Conservation (phyloP, 148 eudicot species). For the Polygonum aviculare region DNA sequence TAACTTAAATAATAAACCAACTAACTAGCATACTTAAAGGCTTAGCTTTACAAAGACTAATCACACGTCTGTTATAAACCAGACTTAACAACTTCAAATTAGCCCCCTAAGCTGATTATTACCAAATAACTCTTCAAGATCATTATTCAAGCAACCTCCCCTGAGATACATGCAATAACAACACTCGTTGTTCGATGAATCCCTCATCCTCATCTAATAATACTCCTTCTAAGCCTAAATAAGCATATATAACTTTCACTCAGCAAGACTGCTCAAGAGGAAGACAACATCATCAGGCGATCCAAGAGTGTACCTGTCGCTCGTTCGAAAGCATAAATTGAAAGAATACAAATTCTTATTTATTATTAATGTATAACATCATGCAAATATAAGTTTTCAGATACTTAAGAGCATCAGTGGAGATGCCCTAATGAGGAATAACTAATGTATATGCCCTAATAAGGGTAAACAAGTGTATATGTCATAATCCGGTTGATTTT, state of each 20-base stretch:
- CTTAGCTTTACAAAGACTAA: no score
- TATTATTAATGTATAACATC: no score
- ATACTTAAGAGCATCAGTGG: no score
- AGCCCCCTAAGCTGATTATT: not conserved
- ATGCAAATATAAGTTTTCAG: no score
- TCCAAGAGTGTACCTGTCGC: constrained; percentile 63
- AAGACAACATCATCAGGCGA: constrained; percentile 76
- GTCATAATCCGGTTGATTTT: no score
- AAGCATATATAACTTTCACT: constrained; percentile 22
- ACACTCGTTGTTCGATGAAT: not conserved
- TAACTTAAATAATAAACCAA: no score
- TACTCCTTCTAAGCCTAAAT: not conserved
- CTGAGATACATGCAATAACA: not conserved
- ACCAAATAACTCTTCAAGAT: not conserved
- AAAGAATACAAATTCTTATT: constrained; percentile 26
- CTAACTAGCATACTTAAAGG: no score
- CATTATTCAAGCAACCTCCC: not conserved
- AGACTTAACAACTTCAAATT: no score
- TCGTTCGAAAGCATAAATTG: constrained; percentile 86
- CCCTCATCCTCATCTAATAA: not conserved
- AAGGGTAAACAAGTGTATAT: no score
- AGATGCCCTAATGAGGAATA: no score
- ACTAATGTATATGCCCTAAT: no score
- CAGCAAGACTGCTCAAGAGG: constrained; percentile 52
- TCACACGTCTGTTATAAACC: no score